Percentiles rank a stretch among this genome's conserved stretches.
phyloP scores from a whole-genome alignment of 805 yeast genomes.

The Starmerella riodocensis region DNA sequence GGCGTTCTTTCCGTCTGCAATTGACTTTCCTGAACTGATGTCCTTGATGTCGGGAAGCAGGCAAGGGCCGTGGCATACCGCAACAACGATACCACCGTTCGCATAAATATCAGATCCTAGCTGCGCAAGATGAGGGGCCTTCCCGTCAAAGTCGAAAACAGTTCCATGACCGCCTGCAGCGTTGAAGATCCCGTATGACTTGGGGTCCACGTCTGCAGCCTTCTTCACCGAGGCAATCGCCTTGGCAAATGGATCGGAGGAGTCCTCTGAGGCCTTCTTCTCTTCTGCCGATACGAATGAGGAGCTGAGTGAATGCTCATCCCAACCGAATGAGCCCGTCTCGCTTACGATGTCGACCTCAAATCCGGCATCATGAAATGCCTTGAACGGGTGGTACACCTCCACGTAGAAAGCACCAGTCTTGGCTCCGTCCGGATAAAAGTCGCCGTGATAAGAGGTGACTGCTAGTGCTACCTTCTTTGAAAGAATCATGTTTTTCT shows the following conservation, averaged over 20 bases:
- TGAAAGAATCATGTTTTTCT: conserved; percentile 13
- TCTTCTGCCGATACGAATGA: conserved; percentile 37
- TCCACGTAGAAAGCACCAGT: conserved; percentile 52
- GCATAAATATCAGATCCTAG: conserved; percentile 37
- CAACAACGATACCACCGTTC: conserved; percentile 43
- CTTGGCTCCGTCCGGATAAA: conserved; percentile 45
- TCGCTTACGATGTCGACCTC: conserved; percentile 48
- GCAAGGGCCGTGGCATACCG: conserved; percentile 61
- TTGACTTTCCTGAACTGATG: conserved; percentile 28
- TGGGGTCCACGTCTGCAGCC: conserved; percentile 37
- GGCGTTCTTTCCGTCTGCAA: conserved; percentile 40
- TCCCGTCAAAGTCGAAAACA: conserved; percentile 41
- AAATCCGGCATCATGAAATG: conserved; percentile 36
- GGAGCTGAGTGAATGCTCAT: conserved; percentile 38
- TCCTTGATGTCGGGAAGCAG: conserved; percentile 40
- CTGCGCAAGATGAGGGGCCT: conserved; percentile 35
- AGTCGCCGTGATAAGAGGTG: conserved; percentile 24
- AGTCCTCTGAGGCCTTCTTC: conserved; percentile 30
- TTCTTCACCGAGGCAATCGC: conserved; percentile 33
- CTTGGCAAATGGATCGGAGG: conserved; percentile 30
- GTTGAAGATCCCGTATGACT: conserved; percentile 40
- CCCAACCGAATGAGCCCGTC: conserved; percentile 44
- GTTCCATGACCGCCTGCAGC: conserved; percentile 62
- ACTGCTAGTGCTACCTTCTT: conserved; percentile 19
- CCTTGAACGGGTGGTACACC: conserved; percentile 46